Evolutionary conservation across 768 basidiomycete species (phyloP), one percentile per base, ranked within the genome.

Genomic region (Termitomyces sp.): DNA sequence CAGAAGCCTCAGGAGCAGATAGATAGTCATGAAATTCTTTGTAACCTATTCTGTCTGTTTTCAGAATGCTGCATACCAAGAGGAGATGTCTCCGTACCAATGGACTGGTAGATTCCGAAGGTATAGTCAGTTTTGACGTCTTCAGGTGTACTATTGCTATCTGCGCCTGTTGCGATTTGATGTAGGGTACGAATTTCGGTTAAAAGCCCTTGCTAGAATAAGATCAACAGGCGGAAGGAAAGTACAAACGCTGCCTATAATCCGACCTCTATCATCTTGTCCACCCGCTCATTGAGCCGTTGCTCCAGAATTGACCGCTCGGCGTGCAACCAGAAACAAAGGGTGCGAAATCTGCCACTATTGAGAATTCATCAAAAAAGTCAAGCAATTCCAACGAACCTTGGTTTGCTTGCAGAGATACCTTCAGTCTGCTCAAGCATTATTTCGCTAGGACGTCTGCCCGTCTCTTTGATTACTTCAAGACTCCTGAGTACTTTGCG

Each of bases 321-420:
- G 1, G 94, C 88, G 63, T 91, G 92, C 9, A 98, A 74, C 97
- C 97, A 99, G 72, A 98, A 90, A 55, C 89, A 88, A 34, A 99
- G 78, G 0, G 93, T 90, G 8, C 83, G 84, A 73, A 91, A 98
- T 70, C 94, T 96, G 69, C 5, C 36, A 12, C 38, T 43, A 45
- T 56, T 53, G 47, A 61, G 40, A 61, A 56, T 11, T 36, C 60
- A 46, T 52, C 36, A 36, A 57, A 17, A 25, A 56, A n/a, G 56
- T 10, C 38, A 9, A 58, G 57, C 20, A 60, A 46, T 40, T 46
- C 36, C 59, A 29, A 66, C 64, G 38, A 59, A 88, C 90, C 88
- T 86, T 63, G 89, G 85, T 59, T 71, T 73, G 56, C 64, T 70
- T 25, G 71, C 61, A 36, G 73, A 51, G 0, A 65, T 51, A 36